phyloP scores from a whole-genome alignment of 2,329 filamentous ascomycete species.

The Zymoseptoria pseudotritici region DNA sequence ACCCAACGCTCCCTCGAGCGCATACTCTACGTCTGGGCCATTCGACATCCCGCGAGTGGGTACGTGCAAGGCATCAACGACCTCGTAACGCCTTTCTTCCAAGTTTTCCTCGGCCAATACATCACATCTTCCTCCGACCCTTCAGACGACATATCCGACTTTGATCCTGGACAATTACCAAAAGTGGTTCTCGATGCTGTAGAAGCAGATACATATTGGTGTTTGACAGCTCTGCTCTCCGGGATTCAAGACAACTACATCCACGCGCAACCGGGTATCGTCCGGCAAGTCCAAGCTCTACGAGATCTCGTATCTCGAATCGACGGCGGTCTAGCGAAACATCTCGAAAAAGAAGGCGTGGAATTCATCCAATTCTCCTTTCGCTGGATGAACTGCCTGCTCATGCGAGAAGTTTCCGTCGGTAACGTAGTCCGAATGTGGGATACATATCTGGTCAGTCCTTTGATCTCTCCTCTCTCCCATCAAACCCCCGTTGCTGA shows the following conservation, averaged over 20 bases:
- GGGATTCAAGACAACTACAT: constrained; percentile 99
- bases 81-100: constrained; percentile 94
- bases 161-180: constrained; percentile 93
- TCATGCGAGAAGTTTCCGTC: constrained; percentile 96
- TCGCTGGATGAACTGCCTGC: constrained; percentile 97
- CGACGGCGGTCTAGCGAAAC: constrained; percentile 73
- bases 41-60: constrained; percentile 90
- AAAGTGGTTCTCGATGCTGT: constrained; percentile 88
- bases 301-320: constrained; percentile 88
- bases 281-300: constrained; percentile 81
- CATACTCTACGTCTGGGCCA: constrained; percentile 95
- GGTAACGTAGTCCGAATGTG: constrained; percentile 98
- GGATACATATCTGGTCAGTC: constrained; percentile 91
- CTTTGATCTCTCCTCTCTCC: background rate
- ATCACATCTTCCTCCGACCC: constrained; percentile 78
- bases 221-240: constrained; percentile 92
- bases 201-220: constrained; percentile 98
- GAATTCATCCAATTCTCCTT: constrained; percentile 99
- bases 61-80: constrained; percentile 99
- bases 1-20: constrained; percentile 90
- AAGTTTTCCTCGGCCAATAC: constrained; percentile 91
- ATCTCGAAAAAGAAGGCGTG: constrained; percentile 82
- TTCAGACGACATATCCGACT: constrained; percentile 74
- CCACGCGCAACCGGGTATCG: constrained; percentile 92
- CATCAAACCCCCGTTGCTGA: constrained; percentile 2